Evolutionary conservation across 1,284 basidiomycete genomes (phyloP), one percentile per base, ranked within the genome.

Genomic region (Ustilago lituana): DNA sequence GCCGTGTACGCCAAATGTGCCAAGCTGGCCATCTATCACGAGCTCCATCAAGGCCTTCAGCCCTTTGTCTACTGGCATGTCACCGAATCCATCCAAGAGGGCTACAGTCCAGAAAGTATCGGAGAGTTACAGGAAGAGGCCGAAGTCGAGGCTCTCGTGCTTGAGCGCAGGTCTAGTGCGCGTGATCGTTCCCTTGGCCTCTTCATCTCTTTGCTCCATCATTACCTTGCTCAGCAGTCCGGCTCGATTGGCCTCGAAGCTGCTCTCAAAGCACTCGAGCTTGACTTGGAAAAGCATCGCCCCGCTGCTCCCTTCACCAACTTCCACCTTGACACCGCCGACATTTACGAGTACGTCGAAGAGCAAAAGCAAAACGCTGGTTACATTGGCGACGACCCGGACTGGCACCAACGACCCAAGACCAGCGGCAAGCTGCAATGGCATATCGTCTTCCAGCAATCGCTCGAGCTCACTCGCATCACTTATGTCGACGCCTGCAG

Each of bases 1-100:
- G 31, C 26, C 3, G 48, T 40, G 2, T 61, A 44, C 40, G 31
- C 11, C 31, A 52, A 48, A 15, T 55, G 53, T 38, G 43, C 55
- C 47, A 48, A 55, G 24, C 8, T 44, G 5, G 59, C 59, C 37
- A 50, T 46, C 36, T 55, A 47, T 10, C 19, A 19, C 9, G 57
- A 60, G 40, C 67, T 70, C 3, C 36, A 63, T 2, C 23, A 45
- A 7, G 58, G 51, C n/a, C 62, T 65, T 10, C 41, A 70, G 51
- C 62, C 54, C 12, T 70, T 61, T 23, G 58, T 62, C 33, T 58
- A 50, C 40, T 65, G 53, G 62, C 62, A 70, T 22, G 58, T 70
- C 31, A 50, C 53, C 54, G 53, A 61, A 14, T 65, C 62, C n/a
- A 44, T 70, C 23, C 46, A 47, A 17, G 62, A 65, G 15, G 53